phyloP scores from a whole-genome alignment of 2,329 filamentous ascomycete genomes.

The Hymenoscyphus repandus region DNA sequence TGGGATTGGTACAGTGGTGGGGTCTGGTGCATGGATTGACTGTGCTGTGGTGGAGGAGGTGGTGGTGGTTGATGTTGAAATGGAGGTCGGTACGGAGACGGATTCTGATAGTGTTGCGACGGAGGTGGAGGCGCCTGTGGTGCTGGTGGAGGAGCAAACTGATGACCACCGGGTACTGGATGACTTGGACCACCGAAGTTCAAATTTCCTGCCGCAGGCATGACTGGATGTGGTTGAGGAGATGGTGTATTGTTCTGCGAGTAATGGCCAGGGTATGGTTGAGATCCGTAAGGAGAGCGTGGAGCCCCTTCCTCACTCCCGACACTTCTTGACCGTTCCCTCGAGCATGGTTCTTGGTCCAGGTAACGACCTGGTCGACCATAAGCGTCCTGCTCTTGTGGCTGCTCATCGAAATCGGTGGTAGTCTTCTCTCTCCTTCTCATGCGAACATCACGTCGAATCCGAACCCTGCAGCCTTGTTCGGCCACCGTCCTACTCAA shows the following conservation, averaged over 20 bases:
- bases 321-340: slow-evolving; percentile 20
- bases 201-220: slow-evolving; percentile 29
- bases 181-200: slow-evolving; percentile 21
- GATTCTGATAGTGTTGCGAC: slow-evolving; percentile 5
- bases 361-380: slow-evolving; percentile 31
- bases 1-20: background rate
- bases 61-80: slow-evolving; percentile 12
- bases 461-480: slow-evolving; percentile 93
- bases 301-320: slow-evolving; percentile 12
- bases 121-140: slow-evolving; percentile 18
- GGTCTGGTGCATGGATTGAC: too few relatives aligned
- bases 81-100: background rate
- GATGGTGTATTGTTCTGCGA: background rate
- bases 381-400: slow-evolving; percentile 54
- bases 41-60: slow-evolving; percentile 1
- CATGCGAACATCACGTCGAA: slow-evolving; percentile 90
- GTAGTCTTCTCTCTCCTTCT: slow-evolving; percentile 69
- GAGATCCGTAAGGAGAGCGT: slow-evolving; percentile 16
- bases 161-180: background rate
- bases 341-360: slow-evolving; percentile 15
- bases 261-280: background rate
- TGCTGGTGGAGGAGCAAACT: slow-evolving; percentile 15
- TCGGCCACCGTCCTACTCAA: slow-evolving; percentile 90
- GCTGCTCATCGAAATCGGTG: slow-evolving; percentile 40
- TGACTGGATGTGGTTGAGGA: background rate